These are phyloP conservation scores for Sphagnum tenellum DNA, from an alignment of 225 moss, liverwort and hornwort genomes.

Conservation along the genomic window DNA sequence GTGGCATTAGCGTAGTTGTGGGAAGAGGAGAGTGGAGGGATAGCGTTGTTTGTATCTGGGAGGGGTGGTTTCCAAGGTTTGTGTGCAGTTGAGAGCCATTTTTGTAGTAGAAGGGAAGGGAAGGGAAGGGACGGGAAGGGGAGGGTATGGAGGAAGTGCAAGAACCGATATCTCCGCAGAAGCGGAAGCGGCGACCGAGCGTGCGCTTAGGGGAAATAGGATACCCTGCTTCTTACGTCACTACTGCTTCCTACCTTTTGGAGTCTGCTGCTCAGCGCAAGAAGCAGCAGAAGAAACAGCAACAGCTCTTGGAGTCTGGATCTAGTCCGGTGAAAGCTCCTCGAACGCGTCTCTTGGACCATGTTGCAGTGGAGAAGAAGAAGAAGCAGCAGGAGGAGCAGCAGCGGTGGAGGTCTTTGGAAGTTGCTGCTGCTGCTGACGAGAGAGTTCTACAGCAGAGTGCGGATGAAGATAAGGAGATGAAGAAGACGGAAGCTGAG, in stretches of 20 bases:
- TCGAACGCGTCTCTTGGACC: constrained; percentile 48
- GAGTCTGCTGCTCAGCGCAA: constrained; percentile 21
- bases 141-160: constrained; percentile 1
- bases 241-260: constrained; percentile 6
- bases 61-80: no score
- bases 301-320: constrained; percentile 16
- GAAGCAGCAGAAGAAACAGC: constrained; percentile 14
- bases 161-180: constrained; percentile 24
- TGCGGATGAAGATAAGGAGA: not conserved
- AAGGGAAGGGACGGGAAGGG: not conserved
- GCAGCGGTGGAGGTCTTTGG: constrained; percentile 35
- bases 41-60: no score
- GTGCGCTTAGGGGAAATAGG: constrained; percentile 81
- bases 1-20: no score
- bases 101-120: not conserved
- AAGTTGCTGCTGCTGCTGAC: constrained; percentile 11
- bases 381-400: constrained; percentile 33
- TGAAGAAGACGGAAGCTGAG: constrained; percentile 2
- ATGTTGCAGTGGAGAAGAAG: constrained; percentile 32
- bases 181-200: constrained; percentile 67
- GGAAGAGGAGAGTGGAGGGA: no score
- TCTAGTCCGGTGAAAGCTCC: constrained; percentile 28
- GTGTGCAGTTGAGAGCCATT: no score
- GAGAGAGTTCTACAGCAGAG: not conserved
- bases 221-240: constrained; percentile 25